These are phyloP conservation scores for Scutellaria barbata DNA, from an alignment of 257 asterid species.

Conservation along the genomic window DNA sequence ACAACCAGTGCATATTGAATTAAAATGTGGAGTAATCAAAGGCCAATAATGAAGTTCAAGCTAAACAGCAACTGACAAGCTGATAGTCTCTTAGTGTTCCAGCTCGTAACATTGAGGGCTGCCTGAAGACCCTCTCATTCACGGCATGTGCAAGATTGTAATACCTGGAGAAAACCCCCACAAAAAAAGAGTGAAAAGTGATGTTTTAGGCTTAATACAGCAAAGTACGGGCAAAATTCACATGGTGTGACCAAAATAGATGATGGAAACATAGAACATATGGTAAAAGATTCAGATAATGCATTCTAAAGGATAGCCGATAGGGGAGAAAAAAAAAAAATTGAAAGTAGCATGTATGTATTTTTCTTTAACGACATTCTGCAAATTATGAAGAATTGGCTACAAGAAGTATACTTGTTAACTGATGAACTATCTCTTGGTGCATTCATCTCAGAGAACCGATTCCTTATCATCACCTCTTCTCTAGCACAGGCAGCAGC, in stretches of 20 bases:
- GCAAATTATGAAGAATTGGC: slow-evolving; percentile 25
- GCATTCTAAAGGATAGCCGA: slow-evolving; percentile 21
- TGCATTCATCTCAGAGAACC: slow-evolving; percentile 98
- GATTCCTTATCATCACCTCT: slow-evolving; percentile 96
- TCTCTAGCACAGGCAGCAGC: slow-evolving; percentile 99
- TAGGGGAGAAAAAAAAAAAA: not conserved
- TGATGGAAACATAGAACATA: slow-evolving; percentile 15
- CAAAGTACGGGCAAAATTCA: slow-evolving; percentile 21
- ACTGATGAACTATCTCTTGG: slow-evolving; percentile 87
- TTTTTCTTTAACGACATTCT: slow-evolving; percentile 8
- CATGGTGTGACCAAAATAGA: slow-evolving; percentile 29
- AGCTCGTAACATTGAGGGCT: slow-evolving; percentile 96
- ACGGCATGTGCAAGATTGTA: slow-evolving; percentile 99
- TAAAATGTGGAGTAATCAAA: slow-evolving; percentile 31
- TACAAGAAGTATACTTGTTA: slow-evolving; percentile 67
- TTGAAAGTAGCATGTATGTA: not conserved
- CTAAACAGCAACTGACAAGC: slow-evolving; percentile 63
- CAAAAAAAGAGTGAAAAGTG: not conserved
- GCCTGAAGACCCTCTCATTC: slow-evolving; percentile 87
- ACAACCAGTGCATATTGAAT: slow-evolving; percentile 27
- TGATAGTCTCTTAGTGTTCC: slow-evolving; percentile 98
- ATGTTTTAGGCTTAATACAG: slow-evolving; percentile 19
- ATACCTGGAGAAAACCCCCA: slow-evolving; percentile 59
- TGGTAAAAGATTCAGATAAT: slow-evolving; percentile 17
- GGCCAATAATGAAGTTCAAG: slow-evolving; percentile 23